Evolutionary conservation across 2,329 filamentous ascomycete species (phyloP).

Genomic region (Colletotrichum sp.): DNA sequence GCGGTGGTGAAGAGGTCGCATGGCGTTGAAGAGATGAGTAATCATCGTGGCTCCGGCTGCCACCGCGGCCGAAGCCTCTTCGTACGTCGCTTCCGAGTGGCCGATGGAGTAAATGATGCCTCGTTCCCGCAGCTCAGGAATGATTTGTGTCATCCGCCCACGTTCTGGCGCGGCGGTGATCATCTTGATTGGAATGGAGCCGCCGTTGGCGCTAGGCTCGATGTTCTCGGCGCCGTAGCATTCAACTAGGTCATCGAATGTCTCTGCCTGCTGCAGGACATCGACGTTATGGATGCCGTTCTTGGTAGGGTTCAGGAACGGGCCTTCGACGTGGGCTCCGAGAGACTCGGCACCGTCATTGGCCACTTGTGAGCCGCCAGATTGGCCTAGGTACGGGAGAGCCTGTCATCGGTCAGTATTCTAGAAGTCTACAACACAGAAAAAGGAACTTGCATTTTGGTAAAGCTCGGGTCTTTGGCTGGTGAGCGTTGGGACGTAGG

Average conservation of each 20-base stretch:
- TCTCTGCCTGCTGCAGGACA: slow-evolving; percentile 70
- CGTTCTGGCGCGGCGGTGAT: slow-evolving; percentile 87
- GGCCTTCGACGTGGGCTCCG: slow-evolving; percentile 89
- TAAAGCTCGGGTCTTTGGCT: slow-evolving; percentile 85
- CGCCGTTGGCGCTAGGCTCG: slow-evolving; percentile 31
- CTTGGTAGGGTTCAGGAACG: slow-evolving; percentile 82
- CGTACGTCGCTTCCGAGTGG: slow-evolving; percentile 87
- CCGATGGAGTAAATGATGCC: slow-evolving; percentile 82
- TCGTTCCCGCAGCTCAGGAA: slow-evolving; percentile 67
- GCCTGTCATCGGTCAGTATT: slow-evolving; percentile 43
- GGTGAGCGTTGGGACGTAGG: slow-evolving; percentile 84
- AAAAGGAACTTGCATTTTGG: slow-evolving; percentile 60
- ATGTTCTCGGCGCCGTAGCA: slow-evolving; percentile 80
- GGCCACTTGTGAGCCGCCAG: slow-evolving; percentile 62
- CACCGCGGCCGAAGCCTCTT: slow-evolving; percentile 76
- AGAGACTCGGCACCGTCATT: slow-evolving; percentile 82
- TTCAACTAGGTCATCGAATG: slow-evolving; percentile 67
- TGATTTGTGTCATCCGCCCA: slow-evolving; percentile 71
- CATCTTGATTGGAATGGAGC: slow-evolving; percentile 67
- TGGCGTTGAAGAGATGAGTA: slow-evolving; percentile 93
- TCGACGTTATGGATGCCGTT: slow-evolving; percentile 85
- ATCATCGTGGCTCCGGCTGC: slow-evolving; percentile 85
- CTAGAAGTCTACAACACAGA: neutral
- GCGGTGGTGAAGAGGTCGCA: slow-evolving; percentile 88
- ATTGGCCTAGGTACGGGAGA: slow-evolving; percentile 79